Percentiles rank a stretch among this genome's conserved stretches.
phyloP scores from a whole-genome alignment of 495 filamentous ascomycete genomes.

The Tuber borchii region DNA sequence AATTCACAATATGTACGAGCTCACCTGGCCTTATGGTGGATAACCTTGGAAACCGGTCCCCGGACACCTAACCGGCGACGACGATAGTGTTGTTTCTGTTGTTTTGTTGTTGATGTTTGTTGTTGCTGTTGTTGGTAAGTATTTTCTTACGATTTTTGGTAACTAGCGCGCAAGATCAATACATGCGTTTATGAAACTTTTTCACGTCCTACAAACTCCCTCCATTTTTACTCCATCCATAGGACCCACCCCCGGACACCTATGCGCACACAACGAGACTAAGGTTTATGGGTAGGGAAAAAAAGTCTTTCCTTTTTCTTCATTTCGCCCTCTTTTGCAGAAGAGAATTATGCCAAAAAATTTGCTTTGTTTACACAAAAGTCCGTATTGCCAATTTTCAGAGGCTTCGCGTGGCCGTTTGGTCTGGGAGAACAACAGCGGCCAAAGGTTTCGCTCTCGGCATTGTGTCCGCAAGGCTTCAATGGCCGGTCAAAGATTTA shows the following conservation, averaged over 20 bases:
- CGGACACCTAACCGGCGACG: background rate
- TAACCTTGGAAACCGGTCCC: background rate
- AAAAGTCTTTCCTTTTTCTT: background rate
- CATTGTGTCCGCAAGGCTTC: conserved; percentile 32
- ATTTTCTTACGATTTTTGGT: background rate
- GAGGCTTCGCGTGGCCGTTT: background rate
- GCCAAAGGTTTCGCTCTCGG: conserved; percentile 20
- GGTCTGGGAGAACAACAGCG: background rate
- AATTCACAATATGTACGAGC: background rate
- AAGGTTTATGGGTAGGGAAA: background rate
- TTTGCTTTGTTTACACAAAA: background rate
- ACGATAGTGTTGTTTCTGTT: background rate
- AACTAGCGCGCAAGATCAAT: background rate
- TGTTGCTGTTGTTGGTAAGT: background rate
- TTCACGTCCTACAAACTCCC: background rate
- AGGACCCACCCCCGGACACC: background rate
- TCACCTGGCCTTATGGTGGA: background rate
- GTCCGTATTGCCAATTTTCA: background rate
- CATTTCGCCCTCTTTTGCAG: conserved; percentile 12
- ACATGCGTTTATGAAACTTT: background rate
- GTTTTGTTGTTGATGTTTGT: background rate
- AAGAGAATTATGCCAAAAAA: background rate
- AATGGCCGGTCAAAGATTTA: conserved; percentile 15
- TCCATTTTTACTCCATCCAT: background rate
- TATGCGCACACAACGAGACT: background rate